Evolutionary conservation across 1,284 basidiomycete species (phyloP), one percentile per base, ranked within the genome.

Genomic region (Coniferiporia weirii): DNA sequence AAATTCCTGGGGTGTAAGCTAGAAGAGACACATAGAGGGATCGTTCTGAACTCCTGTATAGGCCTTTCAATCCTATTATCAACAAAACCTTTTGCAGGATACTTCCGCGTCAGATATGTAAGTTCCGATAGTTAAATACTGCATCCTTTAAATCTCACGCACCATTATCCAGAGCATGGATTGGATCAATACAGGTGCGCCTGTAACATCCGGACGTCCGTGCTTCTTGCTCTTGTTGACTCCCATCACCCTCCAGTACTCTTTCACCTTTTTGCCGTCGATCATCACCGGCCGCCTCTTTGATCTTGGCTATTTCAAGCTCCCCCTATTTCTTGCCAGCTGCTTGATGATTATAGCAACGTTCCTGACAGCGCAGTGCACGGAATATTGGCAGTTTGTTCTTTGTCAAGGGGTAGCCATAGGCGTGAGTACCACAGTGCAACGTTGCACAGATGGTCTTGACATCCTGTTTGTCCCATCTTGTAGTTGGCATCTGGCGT

Each of bases 361-460:
- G 0, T 81, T 86, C 66, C 73, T 86, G 52, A 73, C 80, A 12
- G 79, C 79, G 0, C 68, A 85, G 68, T 82, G 82, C 59, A 78
- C 68, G 8, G 59, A 76, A 62, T 87, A 83, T 66, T 86, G 80
- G 76, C 83, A 86, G 19, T 80, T 83, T 60, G 59, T 84, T 1
- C 70, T 84, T 0, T 81, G 79, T 64, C 82, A 84, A 65, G 82
- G 82, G 0, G 64, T 83, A 43, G 69, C 73, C 8, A 71, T 77
- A 57, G 81, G 81, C 7, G 79, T 81, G 63, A 58, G 75, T 59
- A 10, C 7, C 6, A 35, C 59, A 64, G 40, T 62, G 68, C 2
- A 65, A 67, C 1, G 52, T 63, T 2, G 66, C 69, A 52, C 67
- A 35, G 65, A 63, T n/a, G 19, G 40, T 22, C 27, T 27, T 27